Base-by-base conservation (phyloP, 2,329 filamentous ascomycete genomes). In the Fusarium heterosporum region DNA sequence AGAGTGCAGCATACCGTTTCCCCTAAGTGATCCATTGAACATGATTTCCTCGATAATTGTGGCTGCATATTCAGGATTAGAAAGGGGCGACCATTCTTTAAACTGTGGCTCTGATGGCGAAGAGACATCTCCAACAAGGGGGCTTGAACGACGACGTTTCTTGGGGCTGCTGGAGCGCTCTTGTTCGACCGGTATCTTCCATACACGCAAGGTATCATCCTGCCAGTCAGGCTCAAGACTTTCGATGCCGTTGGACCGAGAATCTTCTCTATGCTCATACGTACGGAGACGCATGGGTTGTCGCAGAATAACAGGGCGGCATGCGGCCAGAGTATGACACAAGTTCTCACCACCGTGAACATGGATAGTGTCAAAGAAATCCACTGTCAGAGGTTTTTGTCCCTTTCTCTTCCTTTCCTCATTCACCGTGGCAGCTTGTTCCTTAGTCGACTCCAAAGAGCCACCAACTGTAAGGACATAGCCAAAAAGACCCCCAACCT, bases 401-500 rank as follows among this genome's bases (percentile, higher is more conserved):
- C 81, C 78, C 67, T 81, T 82, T 19, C 76, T 76, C 51, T 75
- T 77, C 50, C 80, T 78, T 56, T 77, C 75, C 32, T 77, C 72
- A 46, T 84, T 84, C 32, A 81, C 74, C 11, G 77, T 73, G 19
- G 73, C 73, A 7, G 75, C 58, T 9, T 77, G 76, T 62, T 84
- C 81, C 53, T 78, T 80, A 34, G 82, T 82, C 16, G 80, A 76
- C 8, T 85, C 81, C 22, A 86, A 78, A 8, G 85, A 79, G 76
- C 96, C 93, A 28, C 94, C 93, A 59, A 97, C 77, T 6, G 93
- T 96, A 68, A 99, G 84, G 57, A 97, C 85, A 82, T 94, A 87
- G 51, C 96, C 96, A 64, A 97, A 81, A 65, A 98, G 79, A 5
- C 96, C 96, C 57, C 96, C 96, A 32, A 87, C 86, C 72, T 87